Evolutionary conservation across 2,329 filamentous ascomycete genomes (phyloP).

Genomic region (Anthostomella pinea): DNA sequence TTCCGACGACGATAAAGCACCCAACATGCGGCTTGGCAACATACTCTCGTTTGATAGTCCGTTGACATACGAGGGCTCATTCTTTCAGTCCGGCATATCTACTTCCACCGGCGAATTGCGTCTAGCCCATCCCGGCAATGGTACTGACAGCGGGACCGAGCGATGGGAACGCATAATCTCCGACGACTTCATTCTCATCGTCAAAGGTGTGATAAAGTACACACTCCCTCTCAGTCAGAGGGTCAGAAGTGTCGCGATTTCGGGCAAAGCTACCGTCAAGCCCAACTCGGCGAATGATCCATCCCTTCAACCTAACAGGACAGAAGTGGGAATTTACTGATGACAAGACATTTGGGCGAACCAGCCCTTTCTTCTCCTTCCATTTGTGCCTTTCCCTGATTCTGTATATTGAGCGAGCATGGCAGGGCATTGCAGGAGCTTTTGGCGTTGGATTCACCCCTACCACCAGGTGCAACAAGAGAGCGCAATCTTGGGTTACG

Average conservation of each 20-base stretch:
- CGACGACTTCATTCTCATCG: slow-evolving; percentile 89
- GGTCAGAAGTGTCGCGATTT: slow-evolving; percentile 57
- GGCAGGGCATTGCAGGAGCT: slow-evolving; percentile 33
- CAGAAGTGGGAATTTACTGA: slow-evolving; percentile 29
- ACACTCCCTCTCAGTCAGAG: slow-evolving; percentile 60
- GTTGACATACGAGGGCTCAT: slow-evolving; percentile 83
- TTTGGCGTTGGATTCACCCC: slow-evolving; percentile 30
- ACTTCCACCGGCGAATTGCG: slow-evolving; percentile 81
- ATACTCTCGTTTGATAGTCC: slow-evolving; percentile 85
- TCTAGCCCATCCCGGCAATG: slow-evolving; percentile 79
- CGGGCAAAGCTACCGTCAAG: slow-evolving; percentile 58
- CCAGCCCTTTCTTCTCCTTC: slow-evolving; percentile 22
- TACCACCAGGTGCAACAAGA: slow-evolving; percentile 6
- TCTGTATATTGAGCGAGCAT: slow-evolving; percentile 40
- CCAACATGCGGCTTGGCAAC: slow-evolving; percentile 88
- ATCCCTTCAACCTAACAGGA: slow-evolving; percentile 37
- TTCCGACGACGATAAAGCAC: slow-evolving; percentile 63
- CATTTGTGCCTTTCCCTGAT: slow-evolving; percentile 27
- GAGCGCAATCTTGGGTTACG: slow-evolving; percentile 4
- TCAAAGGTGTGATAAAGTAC: slow-evolving; percentile 89
- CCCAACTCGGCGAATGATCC: slow-evolving; percentile 61
- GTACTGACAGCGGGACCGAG: slow-evolving; percentile 78
- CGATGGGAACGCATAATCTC: slow-evolving; percentile 89
- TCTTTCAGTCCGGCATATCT: slow-evolving; percentile 71
- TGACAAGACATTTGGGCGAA: slow-evolving; percentile 19